These are phyloP conservation scores for Neonectria neomacrospora DNA, from an alignment of 2,329 filamentous ascomycete species.

Conservation along the genomic window DNA sequence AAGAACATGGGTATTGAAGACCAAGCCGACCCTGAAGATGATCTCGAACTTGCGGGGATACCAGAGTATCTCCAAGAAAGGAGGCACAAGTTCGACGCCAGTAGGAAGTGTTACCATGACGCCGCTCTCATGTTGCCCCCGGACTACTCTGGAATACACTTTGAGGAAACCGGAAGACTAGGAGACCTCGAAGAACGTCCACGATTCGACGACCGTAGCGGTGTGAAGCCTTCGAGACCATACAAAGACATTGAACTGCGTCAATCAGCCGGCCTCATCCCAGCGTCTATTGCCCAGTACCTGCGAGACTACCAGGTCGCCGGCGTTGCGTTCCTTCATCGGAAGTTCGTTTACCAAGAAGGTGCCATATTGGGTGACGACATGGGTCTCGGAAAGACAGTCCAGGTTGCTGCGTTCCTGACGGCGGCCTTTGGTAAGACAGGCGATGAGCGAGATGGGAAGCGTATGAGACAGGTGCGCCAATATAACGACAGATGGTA, in stretches of 20 bases:
- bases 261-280: constrained; percentile 83
- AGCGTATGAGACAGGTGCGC: constrained; percentile 88
- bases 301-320: constrained; percentile 91
- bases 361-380: constrained; percentile 94
- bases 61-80: constrained; percentile 79
- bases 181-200: constrained; percentile 72
- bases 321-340: constrained; percentile 86
- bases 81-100: constrained; percentile 74
- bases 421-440: constrained; percentile 95
- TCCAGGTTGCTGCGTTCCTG: constrained; percentile 93
- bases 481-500: constrained; percentile 77
- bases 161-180: constrained; percentile 60
- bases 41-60: constrained; percentile 66
- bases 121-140: constrained; percentile 82
- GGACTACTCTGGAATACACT: constrained; percentile 77
- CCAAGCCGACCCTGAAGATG: constrained; percentile 53
- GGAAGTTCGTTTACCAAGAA: constrained; percentile 89
- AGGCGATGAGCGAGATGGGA: constrained; percentile 84
- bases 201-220: constrained; percentile 65
- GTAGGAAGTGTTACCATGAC: constrained; percentile 68
- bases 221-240: constrained; percentile 71
- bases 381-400: constrained; percentile 97
- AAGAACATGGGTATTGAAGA: constrained; percentile 43
- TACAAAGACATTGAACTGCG: constrained; percentile 81
- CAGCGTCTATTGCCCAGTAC: constrained; percentile 90